These are phyloP conservation scores for Penicillium nucicola DNA, from an alignment of 495 filamentous ascomycete species.

Conservation along the genomic window DNA sequence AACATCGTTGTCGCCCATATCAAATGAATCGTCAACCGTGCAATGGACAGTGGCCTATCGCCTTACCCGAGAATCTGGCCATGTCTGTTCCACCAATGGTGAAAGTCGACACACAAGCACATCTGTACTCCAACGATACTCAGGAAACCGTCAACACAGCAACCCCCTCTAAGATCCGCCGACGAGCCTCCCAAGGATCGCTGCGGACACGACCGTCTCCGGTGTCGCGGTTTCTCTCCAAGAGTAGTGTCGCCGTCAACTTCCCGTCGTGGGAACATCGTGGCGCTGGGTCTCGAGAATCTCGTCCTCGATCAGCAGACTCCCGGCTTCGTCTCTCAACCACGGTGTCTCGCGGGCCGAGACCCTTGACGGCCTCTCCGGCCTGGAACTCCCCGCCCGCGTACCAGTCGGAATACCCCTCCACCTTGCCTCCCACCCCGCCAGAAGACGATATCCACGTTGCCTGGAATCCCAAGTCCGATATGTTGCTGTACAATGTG, in stretches of 20 bases:
- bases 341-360: constrained; percentile 33
- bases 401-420: constrained; percentile 33
- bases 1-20: constrained; percentile 16
- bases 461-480: constrained; percentile 36
- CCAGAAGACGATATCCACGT: constrained; percentile 44
- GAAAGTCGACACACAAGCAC: constrained; percentile 18
- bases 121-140: constrained; percentile 13
- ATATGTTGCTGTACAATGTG: constrained; percentile 34
- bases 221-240: constrained; percentile 40
- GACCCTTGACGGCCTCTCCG: constrained; percentile 29
- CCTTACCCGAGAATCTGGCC: constrained; percentile 25
- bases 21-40: constrained; percentile 37
- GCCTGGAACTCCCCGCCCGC: constrained; percentile 28
- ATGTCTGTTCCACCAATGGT: constrained; percentile 26
- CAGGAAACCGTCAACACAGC: constrained; percentile 12
- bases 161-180: constrained; percentile 28
- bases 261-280: constrained; percentile 42
- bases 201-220: constrained; percentile 36
- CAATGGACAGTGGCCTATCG: constrained; percentile 35
- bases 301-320: constrained; percentile 33
- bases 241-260: constrained; percentile 34
- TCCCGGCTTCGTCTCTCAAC: constrained; percentile 37
- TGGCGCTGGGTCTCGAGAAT: constrained; percentile 28
- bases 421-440: constrained; percentile 38
- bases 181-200: constrained; percentile 43